Evolutionary conservation across 2,329 filamentous ascomycete genomes (phyloP), one percentile per base, ranked within the genome.

Genomic region (Cytospora leucostoma): DNA sequence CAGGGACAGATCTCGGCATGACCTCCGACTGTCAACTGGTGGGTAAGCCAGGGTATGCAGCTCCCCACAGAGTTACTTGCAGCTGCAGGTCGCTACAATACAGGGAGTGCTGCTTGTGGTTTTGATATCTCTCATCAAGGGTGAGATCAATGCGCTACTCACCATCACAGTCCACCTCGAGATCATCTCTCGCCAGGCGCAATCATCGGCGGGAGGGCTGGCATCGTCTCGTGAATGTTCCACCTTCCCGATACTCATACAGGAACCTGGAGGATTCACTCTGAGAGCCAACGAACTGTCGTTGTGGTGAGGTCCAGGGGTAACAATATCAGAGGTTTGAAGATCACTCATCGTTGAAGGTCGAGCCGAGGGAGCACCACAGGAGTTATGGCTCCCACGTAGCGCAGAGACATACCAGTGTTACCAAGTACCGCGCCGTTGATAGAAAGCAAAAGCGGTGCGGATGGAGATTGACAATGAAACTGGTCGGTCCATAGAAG

Each of bases 1-100:
- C 58, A 61, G 51, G 40, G 38, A 37, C 50, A 35, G 37, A 49
- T 49, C 33, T 61, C 58, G 58, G 51, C 51, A n/a, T 49, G 38
- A 37, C 50, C 58, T 60, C 58, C 50, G 51, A 60, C 58, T n/a
- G 58, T 60, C 40, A 44, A 7, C 17, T 17, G 13, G 15, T 7
- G 15, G 58, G 37, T 52, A 60, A 37, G 27, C 47, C 47, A 51
- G 21, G 50, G 19, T 37, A 12, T 60, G 50, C 50, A 60, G 58
- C 27, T 61, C 58, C 32, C 58, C 58, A 61, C 58, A 33, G 21
- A 52, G 19, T 35, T 35, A 55, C 50, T 51, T 54, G 50, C 51
- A 55, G 38, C 58, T 61, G 58, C 58, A 61, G 40, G 50, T 49
- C 32, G 51, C 58, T 61, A 61, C 47, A 27, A 27, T 27, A 27